Evolutionary conservation across 306 rosid genomes (phyloP), one percentile per base, ranked within the genome.

Genomic region (Quercus berberidifolia): DNA sequence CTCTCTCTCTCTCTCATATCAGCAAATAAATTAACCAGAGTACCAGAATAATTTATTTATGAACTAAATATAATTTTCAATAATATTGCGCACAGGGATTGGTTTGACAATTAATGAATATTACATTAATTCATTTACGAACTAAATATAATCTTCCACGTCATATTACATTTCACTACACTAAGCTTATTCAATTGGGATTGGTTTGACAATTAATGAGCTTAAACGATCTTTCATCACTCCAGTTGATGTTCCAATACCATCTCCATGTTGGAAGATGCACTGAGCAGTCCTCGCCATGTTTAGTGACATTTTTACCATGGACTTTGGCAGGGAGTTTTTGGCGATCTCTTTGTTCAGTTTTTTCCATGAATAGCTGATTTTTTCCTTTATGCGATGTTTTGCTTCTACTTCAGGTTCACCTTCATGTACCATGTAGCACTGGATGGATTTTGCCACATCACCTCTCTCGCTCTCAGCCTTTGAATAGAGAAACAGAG

Each of bases 381-480:
- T 76, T n/a, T 76, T 18, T 4, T 46, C 56, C 9, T 41, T 72
- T 18, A 76, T 68, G 26, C 35, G 69, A 19, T 59, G 25, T 15
- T 31, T 43, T 38, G 79, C 82, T 78, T 80, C 82, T 80, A 76
- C 82, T 58, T 77, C 58, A 5, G 74, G 33, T 74, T 23, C 8
- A 6, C 79, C 73, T 59, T 56, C 77, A 21, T 80, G 79, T 58
- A 49, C 76, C 87, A 73, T 76, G 62, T 67, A 73, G 41, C 82
- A 84, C 58, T 67, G 30, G 3, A 79, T 41, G 11, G 87, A 64
- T 49, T 80, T 84, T 4, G 81, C 58, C 12, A 84, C 81, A 56
- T 80, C 81, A 2, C 87, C 87, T 72, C 87, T 84, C 69, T 80
- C 57, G 46, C 54, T 23, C 71, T 84, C 87, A 25, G 76, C 76